Evolutionary conservation across 2,329 filamentous ascomycete species (phyloP), one percentile per base, ranked within the genome.

Genomic region (Trichoderma brevicompactum): DNA sequence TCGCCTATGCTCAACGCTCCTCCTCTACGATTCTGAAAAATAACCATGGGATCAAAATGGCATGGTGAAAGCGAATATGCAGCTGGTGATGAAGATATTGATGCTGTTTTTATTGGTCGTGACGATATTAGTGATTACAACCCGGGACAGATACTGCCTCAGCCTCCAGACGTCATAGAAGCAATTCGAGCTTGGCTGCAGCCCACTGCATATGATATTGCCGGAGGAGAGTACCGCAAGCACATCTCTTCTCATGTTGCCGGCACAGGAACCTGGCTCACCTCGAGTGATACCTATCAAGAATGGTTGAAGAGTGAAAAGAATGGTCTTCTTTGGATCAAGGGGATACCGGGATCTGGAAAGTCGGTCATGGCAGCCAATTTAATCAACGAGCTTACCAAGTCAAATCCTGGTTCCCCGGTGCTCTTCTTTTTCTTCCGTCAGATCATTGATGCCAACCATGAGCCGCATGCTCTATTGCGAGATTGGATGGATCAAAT

Each of bases 371-470:
- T 74, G 50, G 73, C 76, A 7, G 75, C 74, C 13, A 70, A 60
- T 2, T 59, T 75, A 15, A 68, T 73, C n/a, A 19, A 71, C n/a
- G 61, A 70, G 7, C 6, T 71, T 61, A 12, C 54, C 46, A 53
- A 53, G n/a, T 40, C 64, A 5, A 59, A 66, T 17, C 59, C 50
- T 3, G 56, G 41, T 3, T 56, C 7, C 7, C 74, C 74, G 0
- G 74, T 79, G 2, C 70, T 79, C 0, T 78, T 72, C 68, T 79
- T 79, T 68, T 79, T 79, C 69, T 79, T 79, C 64, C 73, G 77
- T 5, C 76, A 79, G 65, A 78, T 77, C 60, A 74, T 79, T 64
- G 72, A 75, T 23, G 73, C 73, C 1, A 78, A 79, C 54, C 74
- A 76, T 55, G 61, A 68, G 5, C 72, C 77, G 1, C 46, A 56